A percentile compares a stretch with the other conserved stretches of the same genome.
Evolutionary conservation across 306 rosid genomes (phyloP).

Genomic region (Boehmeria nivea): DNA sequence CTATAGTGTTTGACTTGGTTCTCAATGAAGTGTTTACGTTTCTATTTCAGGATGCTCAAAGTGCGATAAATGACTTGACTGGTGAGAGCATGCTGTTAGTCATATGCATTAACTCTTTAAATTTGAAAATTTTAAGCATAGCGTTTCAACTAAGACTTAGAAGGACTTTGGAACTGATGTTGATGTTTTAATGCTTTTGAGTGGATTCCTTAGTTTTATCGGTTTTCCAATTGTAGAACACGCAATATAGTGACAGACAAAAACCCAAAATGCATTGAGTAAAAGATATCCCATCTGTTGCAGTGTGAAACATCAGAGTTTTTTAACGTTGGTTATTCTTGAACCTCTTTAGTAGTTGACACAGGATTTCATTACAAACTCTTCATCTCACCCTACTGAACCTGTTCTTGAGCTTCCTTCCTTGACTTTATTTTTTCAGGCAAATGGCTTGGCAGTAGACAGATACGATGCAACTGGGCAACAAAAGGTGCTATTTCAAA

Average conservation of each 20-base stretch:
- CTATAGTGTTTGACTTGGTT: neutral
- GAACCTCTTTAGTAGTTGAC: no score
- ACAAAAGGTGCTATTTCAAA: slow-evolving; percentile 79
- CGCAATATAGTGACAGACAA: no score
- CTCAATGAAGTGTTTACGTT: slow-evolving; percentile 14
- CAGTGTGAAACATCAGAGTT: neutral
- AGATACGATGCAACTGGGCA: slow-evolving; percentile 98
- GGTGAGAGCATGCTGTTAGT: slow-evolving; percentile 45
- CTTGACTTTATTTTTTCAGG: slow-evolving; percentile 61
- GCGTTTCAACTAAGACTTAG: neutral
- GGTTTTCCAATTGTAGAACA: no score
- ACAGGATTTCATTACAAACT: neutral
- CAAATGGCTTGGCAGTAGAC: slow-evolving; percentile 98
- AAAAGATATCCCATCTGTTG: no score
- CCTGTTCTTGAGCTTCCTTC: neutral
- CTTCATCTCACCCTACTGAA: neutral
- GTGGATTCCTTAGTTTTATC: no score
- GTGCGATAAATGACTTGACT: slow-evolving; percentile 90
- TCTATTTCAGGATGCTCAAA: slow-evolving; percentile 84
- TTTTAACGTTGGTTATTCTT: no score
- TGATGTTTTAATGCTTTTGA: no score
- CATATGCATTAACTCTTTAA: neutral
- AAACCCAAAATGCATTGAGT: no score
- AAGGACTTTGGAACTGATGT: no score
- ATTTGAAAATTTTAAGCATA: neutral